Evolutionary conservation across 2,329 filamentous ascomycete species (phyloP).

Genomic region (Curvularia eragrostidis): DNA sequence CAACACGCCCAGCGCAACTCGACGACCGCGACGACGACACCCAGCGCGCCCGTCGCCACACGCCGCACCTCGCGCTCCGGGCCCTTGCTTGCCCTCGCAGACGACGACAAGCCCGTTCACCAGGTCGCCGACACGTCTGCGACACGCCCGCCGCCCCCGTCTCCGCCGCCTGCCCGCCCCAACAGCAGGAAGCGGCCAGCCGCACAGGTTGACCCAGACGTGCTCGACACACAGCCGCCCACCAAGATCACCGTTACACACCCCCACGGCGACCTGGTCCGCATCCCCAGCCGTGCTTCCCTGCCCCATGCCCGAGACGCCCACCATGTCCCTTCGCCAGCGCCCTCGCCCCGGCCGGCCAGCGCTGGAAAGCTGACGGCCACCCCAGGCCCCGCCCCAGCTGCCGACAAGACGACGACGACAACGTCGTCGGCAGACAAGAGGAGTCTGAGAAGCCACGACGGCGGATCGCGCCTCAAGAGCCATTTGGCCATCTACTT

Average conservation of each 20-base stretch:
- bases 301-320: slow-evolving; percentile 42
- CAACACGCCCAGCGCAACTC: slow-evolving; percentile 31
- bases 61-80: slow-evolving; percentile 38
- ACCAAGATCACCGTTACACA: slow-evolving; percentile 53
- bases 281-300: slow-evolving; percentile 53
- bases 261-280: slow-evolving; percentile 52
- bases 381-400: slow-evolving; percentile 27
- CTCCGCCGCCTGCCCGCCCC: slow-evolving; percentile 30
- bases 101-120: slow-evolving; percentile 30
- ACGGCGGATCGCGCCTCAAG: slow-evolving; percentile 81
- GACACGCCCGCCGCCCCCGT: not conserved
- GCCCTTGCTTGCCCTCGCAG: slow-evolving; percentile 30
- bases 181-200: slow-evolving; percentile 43
- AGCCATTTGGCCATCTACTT: slow-evolving; percentile 93
- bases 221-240: slow-evolving; percentile 47
- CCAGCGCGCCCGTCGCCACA: slow-evolving; percentile 35
- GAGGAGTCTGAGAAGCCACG: slow-evolving; percentile 84
- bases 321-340: slow-evolving; percentile 43
- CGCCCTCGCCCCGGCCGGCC: slow-evolving; percentile 41
- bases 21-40: slow-evolving; percentile 1
- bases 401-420: slow-evolving; percentile 5
- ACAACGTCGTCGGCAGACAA: slow-evolving; percentile 59
- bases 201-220: slow-evolving; percentile 31
- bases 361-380: slow-evolving; percentile 36
- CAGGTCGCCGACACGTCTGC: slow-evolving; percentile 19